phyloP scores from a whole-genome alignment of 176 grass and related monocot species.

The Urochloa ruziziensis region DNA sequence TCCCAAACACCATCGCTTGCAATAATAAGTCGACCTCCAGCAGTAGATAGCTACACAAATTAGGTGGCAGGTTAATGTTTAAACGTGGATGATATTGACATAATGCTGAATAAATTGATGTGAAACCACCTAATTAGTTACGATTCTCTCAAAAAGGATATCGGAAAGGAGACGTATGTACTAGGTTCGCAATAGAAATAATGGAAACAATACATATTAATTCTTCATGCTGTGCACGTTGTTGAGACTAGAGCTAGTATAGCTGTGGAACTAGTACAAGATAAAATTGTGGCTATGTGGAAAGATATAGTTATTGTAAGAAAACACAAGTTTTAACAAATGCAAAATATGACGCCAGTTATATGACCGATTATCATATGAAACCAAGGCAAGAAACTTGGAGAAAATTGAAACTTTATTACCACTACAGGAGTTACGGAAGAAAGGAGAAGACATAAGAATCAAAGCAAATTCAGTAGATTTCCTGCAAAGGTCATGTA shows the following conservation, averaged over 20 bases:
- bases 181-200: neutral
- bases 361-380: neutral
- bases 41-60: slow-evolving; percentile 66
- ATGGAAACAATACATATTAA: neutral
- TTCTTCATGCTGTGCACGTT: neutral
- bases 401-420: neutral
- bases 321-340: neutral
- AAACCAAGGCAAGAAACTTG: slow-evolving; percentile 10
- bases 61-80: slow-evolving; percentile 23
- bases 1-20: slow-evolving; percentile 99
- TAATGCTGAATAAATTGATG: slow-evolving; percentile 4
- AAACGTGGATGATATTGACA: slow-evolving; percentile 8
- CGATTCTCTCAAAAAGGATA: neutral
- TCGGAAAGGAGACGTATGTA: neutral
- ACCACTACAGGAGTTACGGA: neutral
- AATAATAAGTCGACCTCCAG: slow-evolving; percentile 79
- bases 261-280: neutral
- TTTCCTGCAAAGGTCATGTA: neutral
- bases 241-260: neutral
- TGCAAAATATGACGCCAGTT: neutral
- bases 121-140: slow-evolving; percentile 4
- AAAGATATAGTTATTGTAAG: neutral
- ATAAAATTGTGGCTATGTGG: neutral
- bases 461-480: slow-evolving; percentile 1
- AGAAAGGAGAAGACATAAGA: neutral